Percentiles rank a stretch among this genome's conserved stretches.
Evolutionary conservation across 2,329 filamentous ascomycete species (phyloP).

Genomic region (Scedosporium minutisporum): DNA sequence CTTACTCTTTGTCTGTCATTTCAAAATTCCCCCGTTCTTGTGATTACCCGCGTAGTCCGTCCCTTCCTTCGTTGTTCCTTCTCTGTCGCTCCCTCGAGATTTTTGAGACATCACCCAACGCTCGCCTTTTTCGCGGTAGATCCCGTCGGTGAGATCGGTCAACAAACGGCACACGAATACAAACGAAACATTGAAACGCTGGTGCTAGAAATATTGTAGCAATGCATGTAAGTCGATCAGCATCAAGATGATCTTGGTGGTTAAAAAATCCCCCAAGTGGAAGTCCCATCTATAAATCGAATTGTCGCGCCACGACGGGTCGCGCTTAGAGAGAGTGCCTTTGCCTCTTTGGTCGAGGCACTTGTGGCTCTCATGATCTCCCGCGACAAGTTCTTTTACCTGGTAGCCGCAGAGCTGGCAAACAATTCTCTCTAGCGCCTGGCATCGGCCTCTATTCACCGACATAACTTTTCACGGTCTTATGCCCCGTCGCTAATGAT

Average conservation of each 20-base stretch:
- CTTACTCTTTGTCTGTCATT: not conserved
- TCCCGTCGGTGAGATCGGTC: not conserved
- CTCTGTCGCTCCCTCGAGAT: not conserved
- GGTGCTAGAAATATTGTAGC: not conserved
- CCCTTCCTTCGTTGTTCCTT: not conserved
- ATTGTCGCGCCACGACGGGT: not conserved
- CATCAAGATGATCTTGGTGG: too few species aligned
- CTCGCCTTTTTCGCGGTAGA: constrained; percentile 3
- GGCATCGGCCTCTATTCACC: not conserved
- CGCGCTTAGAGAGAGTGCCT: too few species aligned
- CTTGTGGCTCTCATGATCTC: too few species aligned
- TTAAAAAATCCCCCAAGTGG: too few species aligned
- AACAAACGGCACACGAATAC: not conserved
- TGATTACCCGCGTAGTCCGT: not conserved
- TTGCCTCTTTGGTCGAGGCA: too few species aligned
- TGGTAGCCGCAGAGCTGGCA: too few species aligned
- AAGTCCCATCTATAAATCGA: too few species aligned
- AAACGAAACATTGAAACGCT: not conserved
- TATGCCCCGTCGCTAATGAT: not conserved
- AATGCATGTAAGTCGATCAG: not conserved
- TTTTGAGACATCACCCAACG: not conserved
- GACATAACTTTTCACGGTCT: not conserved
- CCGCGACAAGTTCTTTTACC: too few species aligned
- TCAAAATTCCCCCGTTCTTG: too few species aligned
- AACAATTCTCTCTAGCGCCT: too few species aligned